Evolutionary conservation across 2,329 filamentous ascomycete species (phyloP), one percentile per base, ranked within the genome.

Genomic region (Trichophyton verrucosum): DNA sequence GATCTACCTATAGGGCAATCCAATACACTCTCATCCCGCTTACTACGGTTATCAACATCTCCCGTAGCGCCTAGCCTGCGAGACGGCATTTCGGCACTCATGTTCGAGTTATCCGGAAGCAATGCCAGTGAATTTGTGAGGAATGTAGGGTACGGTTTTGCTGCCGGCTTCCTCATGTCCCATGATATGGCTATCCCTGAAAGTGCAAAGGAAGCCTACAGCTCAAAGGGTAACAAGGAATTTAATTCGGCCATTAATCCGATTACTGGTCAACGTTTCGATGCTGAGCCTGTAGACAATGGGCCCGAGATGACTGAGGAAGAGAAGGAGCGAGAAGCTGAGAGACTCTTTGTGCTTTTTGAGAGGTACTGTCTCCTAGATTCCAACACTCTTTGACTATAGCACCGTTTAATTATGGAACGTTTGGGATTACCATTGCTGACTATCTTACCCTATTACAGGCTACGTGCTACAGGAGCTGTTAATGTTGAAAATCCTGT

Each of bases 121-220:
- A 86, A 96, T 67, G 83, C 91, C 0, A 82, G 81, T 15, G 87
- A 80, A 33, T 94, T 96, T 68, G 88, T 97, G 0, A 81, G 88
- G 58, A 96, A 96, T 66, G 89, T 99, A 11, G 94, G 94, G 0
- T 99, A 96, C 70, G 94, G 94, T 0, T 96, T 89, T 69, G 94
- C 94, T 0, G 89, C 91, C 0, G 94, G 94, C 0, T 96, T 94
- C 70, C 77, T 99, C 15, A 86, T 91, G 75, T 86, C 88, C 64
- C 88, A 92, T 64, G 89, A 94, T 60, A 84, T 97, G 11, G 80
- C 86, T 0, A 78, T 96, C 22, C 89, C 91, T 0, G 80, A 85
- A 62, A 85, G 80, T 60, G 82, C 85, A 0, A 75, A 84, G 8
- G 81, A 86, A 66, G 78, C 80, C 5, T 80, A 76, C 68, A 78